Conservation (phyloP, 192 early-diverging fungal genomes). For the Linnemannia schmuckeri region DNA sequence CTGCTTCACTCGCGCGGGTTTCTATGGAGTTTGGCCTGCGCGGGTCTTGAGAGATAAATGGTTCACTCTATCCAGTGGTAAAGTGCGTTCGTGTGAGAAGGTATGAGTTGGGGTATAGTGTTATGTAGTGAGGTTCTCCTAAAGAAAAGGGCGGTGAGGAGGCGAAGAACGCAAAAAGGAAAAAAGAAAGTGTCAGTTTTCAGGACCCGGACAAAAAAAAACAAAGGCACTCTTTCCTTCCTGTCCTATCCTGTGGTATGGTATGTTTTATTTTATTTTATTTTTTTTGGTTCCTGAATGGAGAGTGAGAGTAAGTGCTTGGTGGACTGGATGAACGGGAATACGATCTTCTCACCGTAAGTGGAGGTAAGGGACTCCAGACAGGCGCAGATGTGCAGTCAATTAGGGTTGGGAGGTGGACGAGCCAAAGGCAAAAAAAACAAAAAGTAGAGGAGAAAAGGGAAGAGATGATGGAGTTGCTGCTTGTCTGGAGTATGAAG, state of each 20-base stretch:
- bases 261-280: not conserved
- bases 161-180: not conserved
- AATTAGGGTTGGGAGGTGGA: too few species aligned
- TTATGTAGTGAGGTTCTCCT: not conserved
- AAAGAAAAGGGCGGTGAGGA: not conserved
- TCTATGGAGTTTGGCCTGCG: not conserved
- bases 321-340: not conserved
- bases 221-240: not conserved
- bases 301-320: not conserved
- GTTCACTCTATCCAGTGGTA: not conserved
- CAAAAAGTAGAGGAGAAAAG: not conserved
- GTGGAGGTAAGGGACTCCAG: not conserved
- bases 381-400: too few species aligned
- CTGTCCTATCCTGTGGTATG: not conserved
- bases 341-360: not conserved
- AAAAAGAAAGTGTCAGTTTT: not conserved
- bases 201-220: constrained; percentile 1
- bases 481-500: not conserved
- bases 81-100: not conserved
- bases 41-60: not conserved
- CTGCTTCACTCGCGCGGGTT: constrained; percentile 10
- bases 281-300: not conserved
- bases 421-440: not conserved
- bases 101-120: not conserved
- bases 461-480: not conserved